Evolutionary conservation across 208 protist species (phyloP).

Genomic region (Acanthamoeba triangularis): DNA sequence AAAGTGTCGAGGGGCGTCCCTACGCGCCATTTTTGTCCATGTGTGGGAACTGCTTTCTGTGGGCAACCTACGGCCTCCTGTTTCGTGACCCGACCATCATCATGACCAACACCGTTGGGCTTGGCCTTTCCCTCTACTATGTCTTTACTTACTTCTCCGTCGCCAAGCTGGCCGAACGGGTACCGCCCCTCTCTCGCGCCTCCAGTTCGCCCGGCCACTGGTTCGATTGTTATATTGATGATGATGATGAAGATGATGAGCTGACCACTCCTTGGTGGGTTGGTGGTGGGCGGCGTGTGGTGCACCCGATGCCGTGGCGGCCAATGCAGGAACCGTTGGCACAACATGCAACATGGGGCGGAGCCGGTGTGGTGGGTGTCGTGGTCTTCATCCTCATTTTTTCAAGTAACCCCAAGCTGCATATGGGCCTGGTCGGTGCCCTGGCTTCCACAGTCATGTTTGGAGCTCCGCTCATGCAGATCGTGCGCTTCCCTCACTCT

Average conservation of each 20-base stretch:
- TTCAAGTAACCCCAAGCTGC: neutral
- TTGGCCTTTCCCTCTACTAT: conserved; percentile 27
- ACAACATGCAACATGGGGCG: neutral
- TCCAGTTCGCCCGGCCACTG: no score
- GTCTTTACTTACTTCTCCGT: conserved; percentile 13
- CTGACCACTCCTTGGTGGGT: neutral
- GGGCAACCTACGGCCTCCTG: conserved; percentile 17
- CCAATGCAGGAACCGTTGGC: neutral
- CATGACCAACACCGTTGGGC: conserved; percentile 24
- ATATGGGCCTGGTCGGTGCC: neutral
- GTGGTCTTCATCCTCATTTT: neutral
- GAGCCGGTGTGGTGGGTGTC: neutral
- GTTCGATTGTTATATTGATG: no score
- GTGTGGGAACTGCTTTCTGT: conserved; percentile 30
- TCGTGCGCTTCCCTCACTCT: neutral
- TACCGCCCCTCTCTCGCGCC: neutral
- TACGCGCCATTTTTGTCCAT: conserved; percentile 37
- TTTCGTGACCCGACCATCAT: conserved; percentile 21
- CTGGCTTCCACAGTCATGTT: conserved; percentile 23
- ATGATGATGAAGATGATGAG: no score
- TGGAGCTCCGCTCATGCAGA: neutral
- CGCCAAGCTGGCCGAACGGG: neutral
- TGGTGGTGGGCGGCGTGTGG: no score
- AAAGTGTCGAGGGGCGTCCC: neutral
- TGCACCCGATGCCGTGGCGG: neutral